Conservation (phyloP, 208 protist genomes). For the Leishmania braziliensis region DNA sequence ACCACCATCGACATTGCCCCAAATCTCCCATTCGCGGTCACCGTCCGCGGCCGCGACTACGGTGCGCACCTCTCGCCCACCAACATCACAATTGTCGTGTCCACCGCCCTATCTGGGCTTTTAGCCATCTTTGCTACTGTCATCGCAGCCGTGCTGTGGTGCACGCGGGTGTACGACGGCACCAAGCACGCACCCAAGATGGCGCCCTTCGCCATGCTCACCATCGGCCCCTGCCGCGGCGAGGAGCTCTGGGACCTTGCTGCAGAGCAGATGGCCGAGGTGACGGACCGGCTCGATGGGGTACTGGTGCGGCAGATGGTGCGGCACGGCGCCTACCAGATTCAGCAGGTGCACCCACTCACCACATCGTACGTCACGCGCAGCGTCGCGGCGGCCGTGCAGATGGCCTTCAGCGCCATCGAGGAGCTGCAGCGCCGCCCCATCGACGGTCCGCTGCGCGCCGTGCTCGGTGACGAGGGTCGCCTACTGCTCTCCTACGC, state of each 20-base stretch:
- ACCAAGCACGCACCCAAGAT: constrained; percentile 57
- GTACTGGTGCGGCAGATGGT: constrained; percentile 50
- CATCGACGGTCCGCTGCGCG: constrained; percentile 57
- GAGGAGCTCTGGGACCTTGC: constrained; percentile 74
- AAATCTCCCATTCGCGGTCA: constrained; percentile 14
- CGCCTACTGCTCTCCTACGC: constrained; percentile 56
- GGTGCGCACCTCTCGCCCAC: background rate
- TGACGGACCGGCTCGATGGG: constrained; percentile 47
- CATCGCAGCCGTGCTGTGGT: constrained; percentile 36
- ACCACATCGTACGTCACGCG: constrained; percentile 58
- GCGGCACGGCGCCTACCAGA: constrained; percentile 53
- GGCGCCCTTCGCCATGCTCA: constrained; percentile 74
- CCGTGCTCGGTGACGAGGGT: constrained; percentile 63
- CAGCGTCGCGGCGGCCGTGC: constrained; percentile 48
- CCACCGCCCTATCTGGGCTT: background rate
- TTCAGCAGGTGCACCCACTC: constrained; percentile 75
- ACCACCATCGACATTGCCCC: constrained; percentile 1
- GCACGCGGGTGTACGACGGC: constrained; percentile 60
- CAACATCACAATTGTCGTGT: constrained; percentile 14
- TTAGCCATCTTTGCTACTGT: constrained; percentile 37
- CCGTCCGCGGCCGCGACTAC: constrained; percentile 12
- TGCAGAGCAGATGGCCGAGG: constrained; percentile 54
- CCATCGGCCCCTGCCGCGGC: constrained; percentile 62
- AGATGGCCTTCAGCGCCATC: constrained; percentile 63
- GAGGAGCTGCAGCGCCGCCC: constrained; percentile 52